These are phyloP conservation scores for Puccinellia tenuiflora DNA, from an alignment of 176 grass and related monocot genomes.

Conservation along the genomic window DNA sequence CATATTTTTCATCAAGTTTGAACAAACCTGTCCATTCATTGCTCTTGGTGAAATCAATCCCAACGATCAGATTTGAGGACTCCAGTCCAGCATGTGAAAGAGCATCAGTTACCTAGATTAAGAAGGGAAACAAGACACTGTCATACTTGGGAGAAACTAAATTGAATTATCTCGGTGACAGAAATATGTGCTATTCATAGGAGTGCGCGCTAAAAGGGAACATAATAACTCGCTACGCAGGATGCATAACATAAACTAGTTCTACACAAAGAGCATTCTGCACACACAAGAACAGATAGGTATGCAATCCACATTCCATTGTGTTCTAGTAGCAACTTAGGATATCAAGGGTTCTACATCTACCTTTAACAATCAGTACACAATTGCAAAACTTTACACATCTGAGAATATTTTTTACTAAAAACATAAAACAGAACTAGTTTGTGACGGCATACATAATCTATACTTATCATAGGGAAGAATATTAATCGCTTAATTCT, in stretches of 20 bases:
- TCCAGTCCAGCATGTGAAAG: constrained; percentile 67
- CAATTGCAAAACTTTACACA: neutral
- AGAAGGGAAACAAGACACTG: neutral
- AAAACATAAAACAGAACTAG: neutral
- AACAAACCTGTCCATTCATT: constrained; percentile 73
- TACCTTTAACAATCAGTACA: neutral
- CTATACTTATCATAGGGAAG: neutral
- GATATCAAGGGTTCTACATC: neutral
- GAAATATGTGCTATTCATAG: neutral
- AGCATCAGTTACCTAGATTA: constrained; percentile 67
- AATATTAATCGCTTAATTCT: neutral
- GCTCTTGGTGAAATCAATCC: constrained; percentile 86
- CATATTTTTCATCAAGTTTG: neutral
- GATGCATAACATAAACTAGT: neutral
- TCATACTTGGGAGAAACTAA: neutral
- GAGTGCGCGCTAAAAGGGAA: neutral
- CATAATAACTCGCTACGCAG: neutral
- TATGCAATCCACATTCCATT: neutral
- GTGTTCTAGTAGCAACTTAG: neutral
- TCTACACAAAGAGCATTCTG: neutral
- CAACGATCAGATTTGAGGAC: constrained; percentile 75
- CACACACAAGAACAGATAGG: neutral
- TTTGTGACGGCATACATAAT: neutral
- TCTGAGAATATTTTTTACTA: neutral
- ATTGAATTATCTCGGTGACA: neutral